Evolutionary conservation across 371 early-diverging fungal genomes (phyloP), one percentile per base, ranked within the genome.

Genomic region (Dinochytrium kinnereticum): DNA sequence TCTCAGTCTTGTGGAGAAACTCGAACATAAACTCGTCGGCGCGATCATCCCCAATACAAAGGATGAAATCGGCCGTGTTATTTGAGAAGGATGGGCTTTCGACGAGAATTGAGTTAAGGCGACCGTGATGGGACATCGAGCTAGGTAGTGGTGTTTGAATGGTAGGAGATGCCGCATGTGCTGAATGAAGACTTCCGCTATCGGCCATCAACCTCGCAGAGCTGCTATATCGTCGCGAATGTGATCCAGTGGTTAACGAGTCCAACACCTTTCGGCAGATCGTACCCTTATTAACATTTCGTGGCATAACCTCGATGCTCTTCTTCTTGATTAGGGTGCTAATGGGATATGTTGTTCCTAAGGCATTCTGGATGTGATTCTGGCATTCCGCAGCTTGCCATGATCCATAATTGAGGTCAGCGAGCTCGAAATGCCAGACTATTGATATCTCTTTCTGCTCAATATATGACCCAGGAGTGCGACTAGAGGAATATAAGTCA

Each of bases 361-460:
- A 86, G 0, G 93, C 85, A 66, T 93, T 90, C 68, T 92, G 92
- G 53, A 97, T 88, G 75, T 96, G 95, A 79, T 94, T 95, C 78
- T 92, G 92, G 78, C 94, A 95, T 78, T 95, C 95, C 59, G 92
- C 91, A 31, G 94, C 93, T 80, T 94, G 94, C 94, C 95, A 95
- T 59, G 89, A 80, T 33, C 95, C 96, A 83, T 94, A 97, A 78
- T 91, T 92, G 72, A 88, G 84, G 76, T 97, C 96, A 0, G 97
- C 92, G 75, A 88, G 89, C 61, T 94, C 90, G 77, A 94, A 96
- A 79, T 96, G 94, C 98, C 96, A 96, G 34, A 91, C 90, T 38
- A 95, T 83, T 0, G 91, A 86, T 0, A 88, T 83, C 59, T 89
- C 89, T 79, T 92, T 93, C 44, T 86, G 84, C 84, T 97, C 98